Base-by-base conservation (phyloP, 106 monocot genomes). In the Alisma plantagoaquatica region DNA sequence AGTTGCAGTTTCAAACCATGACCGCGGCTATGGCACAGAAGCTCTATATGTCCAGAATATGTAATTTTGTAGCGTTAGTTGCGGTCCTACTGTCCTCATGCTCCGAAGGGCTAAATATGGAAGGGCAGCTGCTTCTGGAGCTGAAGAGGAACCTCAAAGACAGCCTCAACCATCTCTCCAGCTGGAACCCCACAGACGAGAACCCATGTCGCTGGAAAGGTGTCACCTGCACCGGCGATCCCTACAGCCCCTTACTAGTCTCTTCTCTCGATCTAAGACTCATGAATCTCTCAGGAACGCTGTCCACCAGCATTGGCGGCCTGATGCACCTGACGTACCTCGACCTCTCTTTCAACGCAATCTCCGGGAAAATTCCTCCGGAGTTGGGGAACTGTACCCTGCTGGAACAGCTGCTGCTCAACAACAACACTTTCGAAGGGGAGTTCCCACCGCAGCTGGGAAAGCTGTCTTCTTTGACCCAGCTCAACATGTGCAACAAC, bases 201-300 rank as follows among this genome's bases (percentile, higher is more conserved):
- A 71, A 70, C 7, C 94, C 94, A 26, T 96, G 94, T 73, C 25
- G 44, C 22, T 96, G 94, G 94, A 81, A 22, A 29, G 94, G 88
- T 18, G 73, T 96, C 21, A 81, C 59, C 43, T 96, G 94, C 60
- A 66, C 73, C 1, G 19, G 10, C 9, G 69, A 64, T 27, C n/a
- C n/a, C n/a, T n/a, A n/a, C n/a, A 54, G 64, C 46, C 15, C 44
- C 10, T 29, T 68, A 53, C 69, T 77, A 0, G 76, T 96, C 59
- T 67, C 51, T 51, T 70, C 75, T 73, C 70, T 96, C 15, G 38
- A 84, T 63, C 73, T 96, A n/a, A 81, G 41, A 29, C 58, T 65
- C 46, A 64, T 78, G 78, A 79, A 84, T 47, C 73, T 96, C 10
- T 96, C 84, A 5, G 94, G 94, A 15, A 75, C 46, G 20, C 56